Evolutionary conservation across 805 yeast species (phyloP).

Genomic region (Sporopachydermia lactativora): DNA sequence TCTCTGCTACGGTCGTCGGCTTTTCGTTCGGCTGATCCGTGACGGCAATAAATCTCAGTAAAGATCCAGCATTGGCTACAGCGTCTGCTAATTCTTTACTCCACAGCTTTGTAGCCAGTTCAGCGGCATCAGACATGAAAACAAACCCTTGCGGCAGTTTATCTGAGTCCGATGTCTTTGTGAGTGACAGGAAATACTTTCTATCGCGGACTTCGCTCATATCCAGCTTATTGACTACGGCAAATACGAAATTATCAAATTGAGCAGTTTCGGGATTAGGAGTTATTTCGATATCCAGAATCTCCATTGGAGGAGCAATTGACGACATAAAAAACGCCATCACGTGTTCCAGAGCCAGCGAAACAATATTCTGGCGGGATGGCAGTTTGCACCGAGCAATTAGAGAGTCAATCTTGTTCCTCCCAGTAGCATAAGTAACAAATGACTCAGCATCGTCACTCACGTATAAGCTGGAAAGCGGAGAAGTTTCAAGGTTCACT

Average conservation of each 20-base stretch:
- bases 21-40: conserved; percentile 74
- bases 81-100: conserved; percentile 32
- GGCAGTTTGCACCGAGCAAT: conserved; percentile 47
- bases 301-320: conserved; percentile 39
- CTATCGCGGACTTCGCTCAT: conserved; percentile 67
- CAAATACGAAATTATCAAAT: conserved; percentile 63
- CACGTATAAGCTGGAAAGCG: conserved; percentile 29
- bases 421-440: conserved; percentile 75
- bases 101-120: conserved; percentile 54
- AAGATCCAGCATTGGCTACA: conserved; percentile 26
- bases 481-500: conserved; percentile 16
- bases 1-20: conserved; percentile 47
- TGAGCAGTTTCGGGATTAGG: conserved; percentile 36
- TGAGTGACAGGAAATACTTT: conserved; percentile 71
- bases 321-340: conserved; percentile 45
- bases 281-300: conserved; percentile 37
- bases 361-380: conserved; percentile 68
- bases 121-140: conserved; percentile 81
- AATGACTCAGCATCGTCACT: conserved; percentile 52
- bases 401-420: conserved; percentile 57
- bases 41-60: conserved; percentile 56
- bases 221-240: conserved; percentile 70
- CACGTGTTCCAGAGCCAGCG: conserved; percentile 49
- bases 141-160: conserved; percentile 64
- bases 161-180: conserved; percentile 60